Evolutionary conservation across 176 grass and related monocot species (phyloP), one percentile per base, ranked within the genome.

Genomic region (Phoenix roebelenii): DNA sequence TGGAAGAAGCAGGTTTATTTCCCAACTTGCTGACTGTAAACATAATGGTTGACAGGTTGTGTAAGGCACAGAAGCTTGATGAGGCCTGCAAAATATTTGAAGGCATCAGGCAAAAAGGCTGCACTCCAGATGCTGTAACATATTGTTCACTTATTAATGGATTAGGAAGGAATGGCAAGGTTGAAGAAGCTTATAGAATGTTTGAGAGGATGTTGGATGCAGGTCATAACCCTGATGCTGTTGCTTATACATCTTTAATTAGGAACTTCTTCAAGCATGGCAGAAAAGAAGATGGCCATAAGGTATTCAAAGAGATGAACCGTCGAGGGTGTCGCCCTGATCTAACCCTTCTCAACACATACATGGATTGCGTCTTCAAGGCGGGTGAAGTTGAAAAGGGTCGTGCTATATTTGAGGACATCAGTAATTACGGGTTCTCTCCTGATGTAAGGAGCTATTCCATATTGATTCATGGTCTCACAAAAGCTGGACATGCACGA

Each of bases 261-360:
- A 82, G 78, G 35, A 92, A 76, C 58, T 98, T 91, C 58, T 98
- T 98, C 66, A 80, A 81, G 25, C 79, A 98, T 70, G 81, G 78
- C 52, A 98, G 93, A 74, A 98, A 82, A 83, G 93, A 97, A 63
- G 92, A 97, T 80, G 92, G 93, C 0, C 87, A 97, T 60, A 97
- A 97, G 74, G 88, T 97, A 23, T 97, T 88, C 66, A 97, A 91
- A 85, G 87, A 88, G 72, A 76, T 97, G 87, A 81, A 67, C 48
- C 76, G 72, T 50, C 74, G 52, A 67, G 70, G 87, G 61, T 88
- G 93, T 63, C 55, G 22, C 17, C 87, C 93, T 67, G 93, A 97
- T 82, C 66, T 88, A 62, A 97, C 78, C 56, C 78, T 97, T 62
- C 68, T 97, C 16, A 91, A 97, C 72, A 92, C 87, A 51, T 97